phyloP scores from a whole-genome alignment of 163 green algal genomes.

The Chlorella variabilis region DNA sequence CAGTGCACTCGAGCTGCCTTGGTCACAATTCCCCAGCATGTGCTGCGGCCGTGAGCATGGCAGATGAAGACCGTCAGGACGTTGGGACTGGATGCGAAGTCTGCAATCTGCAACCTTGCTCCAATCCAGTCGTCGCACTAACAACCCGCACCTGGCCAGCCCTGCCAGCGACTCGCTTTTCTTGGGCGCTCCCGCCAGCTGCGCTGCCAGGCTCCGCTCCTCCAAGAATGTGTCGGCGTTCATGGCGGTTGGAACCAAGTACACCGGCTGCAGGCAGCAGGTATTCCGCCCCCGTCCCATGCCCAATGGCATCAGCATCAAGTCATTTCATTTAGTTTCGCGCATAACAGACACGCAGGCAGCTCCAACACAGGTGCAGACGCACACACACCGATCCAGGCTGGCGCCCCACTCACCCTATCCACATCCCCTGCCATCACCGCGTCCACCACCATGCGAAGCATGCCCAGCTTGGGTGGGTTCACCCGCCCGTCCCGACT shows the following conservation, averaged over 20 bases:
- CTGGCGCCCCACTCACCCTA: not conserved
- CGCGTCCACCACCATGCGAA: constrained; percentile 53
- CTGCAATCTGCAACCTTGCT: no score
- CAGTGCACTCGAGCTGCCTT: constrained; percentile 14
- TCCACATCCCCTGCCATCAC: constrained; percentile 19
- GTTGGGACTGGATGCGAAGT: not conserved
- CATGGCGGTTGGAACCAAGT: constrained; percentile 24
- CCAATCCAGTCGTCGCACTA: not conserved
- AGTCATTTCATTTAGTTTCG: no score
- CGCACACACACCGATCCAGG: no score
- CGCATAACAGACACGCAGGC: no score
- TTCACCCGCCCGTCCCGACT: constrained; percentile 55
- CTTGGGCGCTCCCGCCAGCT: constrained; percentile 33
- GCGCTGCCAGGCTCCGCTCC: constrained; percentile 21
- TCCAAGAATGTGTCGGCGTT: constrained; percentile 29
- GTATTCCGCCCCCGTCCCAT: no score
- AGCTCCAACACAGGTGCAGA: no score
- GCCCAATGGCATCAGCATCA: no score
- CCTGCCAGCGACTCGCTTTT: constrained; percentile 17
- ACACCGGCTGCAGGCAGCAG: constrained; percentile 2
- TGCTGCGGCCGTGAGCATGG: not conserved
- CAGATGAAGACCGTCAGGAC: not conserved
- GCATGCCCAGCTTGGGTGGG: constrained; percentile 52
- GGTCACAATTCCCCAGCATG: not conserved
- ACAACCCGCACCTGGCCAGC: constrained; percentile 4